Evolutionary conservation across 163 green algal genomes (phyloP), one percentile per base, ranked within the genome.

Genomic region (Prototheca wickerhamii): DNA sequence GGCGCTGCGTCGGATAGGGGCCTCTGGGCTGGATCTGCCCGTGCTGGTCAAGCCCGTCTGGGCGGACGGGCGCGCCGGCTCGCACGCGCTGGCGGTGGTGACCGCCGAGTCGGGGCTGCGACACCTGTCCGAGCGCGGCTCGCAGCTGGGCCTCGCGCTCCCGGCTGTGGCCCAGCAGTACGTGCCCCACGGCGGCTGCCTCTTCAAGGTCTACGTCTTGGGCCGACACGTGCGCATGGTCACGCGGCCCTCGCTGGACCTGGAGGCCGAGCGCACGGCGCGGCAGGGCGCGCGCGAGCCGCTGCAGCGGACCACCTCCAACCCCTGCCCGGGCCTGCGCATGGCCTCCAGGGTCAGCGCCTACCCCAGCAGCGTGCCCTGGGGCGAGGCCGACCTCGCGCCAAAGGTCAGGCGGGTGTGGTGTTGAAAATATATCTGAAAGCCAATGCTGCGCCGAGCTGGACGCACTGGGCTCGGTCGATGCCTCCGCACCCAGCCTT

Each of bases 141-240:
- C 26, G n/a, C 26, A 33, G 26, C 51, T 35, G 8, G 26, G 8
- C 6, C 4, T 58, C 7, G 7, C 51, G 33, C 56, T 78, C 44
- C 78, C 75, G 20, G 31, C 77, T 4, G 50, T 82, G 44, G 59
- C 81, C 54, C 70, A 84, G 65, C 72, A 77, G 61, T 86, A 81
- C 53, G 66, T 84, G 25, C 61, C 73, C 4, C 79, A 86, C 63
- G 70, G 76, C 20, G 67, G 59, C 31, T 78, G 70, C 65, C 68
- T 86, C 23, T 84, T 86, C 67, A 86, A 86, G 68, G 76, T 74
- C 3, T 74, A 74, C 33, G 61, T 69, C 10, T 28, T 74, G 26
- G 68, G 68, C 50, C 8, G 42, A 43, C 56, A 68, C 20, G 33
- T 61, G 12, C 59, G 72, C 7, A 60, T 75, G 28, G 72, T 73